These are phyloP conservation scores for Monosporascus sp. DNA, from an alignment of 2,329 filamentous ascomycete genomes.

Conservation along the genomic window DNA sequence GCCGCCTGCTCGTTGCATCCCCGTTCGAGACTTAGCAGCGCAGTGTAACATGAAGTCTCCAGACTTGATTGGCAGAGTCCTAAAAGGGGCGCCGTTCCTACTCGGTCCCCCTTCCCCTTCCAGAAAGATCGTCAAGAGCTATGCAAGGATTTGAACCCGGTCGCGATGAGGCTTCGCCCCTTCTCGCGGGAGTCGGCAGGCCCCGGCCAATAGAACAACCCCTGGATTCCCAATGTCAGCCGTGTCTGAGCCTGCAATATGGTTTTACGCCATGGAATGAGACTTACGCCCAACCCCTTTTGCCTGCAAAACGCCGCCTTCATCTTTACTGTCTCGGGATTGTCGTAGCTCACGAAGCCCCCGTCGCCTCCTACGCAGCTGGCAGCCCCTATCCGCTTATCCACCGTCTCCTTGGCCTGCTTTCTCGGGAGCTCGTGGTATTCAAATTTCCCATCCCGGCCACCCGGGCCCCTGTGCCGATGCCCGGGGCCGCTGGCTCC, in stretches of 20 bases:
- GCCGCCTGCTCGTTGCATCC: too few relatives aligned
- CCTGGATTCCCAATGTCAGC: slow-evolving; percentile 36
- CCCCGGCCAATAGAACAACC: slow-evolving; percentile 80
- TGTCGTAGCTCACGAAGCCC: slow-evolving; percentile 78
- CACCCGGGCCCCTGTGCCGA: slow-evolving; percentile 47
- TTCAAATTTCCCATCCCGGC: slow-evolving; percentile 68
- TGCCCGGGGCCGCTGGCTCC: slow-evolving; percentile 62
- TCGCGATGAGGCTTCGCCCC: slow-evolving; percentile 52
- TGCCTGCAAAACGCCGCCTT: slow-evolving; percentile 72
- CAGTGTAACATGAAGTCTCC: too few relatives aligned
- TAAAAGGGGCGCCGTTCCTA: too few relatives aligned
- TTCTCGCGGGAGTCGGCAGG: slow-evolving; percentile 61
- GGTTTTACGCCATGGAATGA: neutral
- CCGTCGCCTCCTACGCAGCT: slow-evolving; percentile 69
- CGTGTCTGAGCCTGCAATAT: neutral
- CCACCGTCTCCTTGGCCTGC: slow-evolving; percentile 60
- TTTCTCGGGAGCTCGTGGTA: slow-evolving; percentile 64
- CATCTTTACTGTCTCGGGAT: slow-evolving; percentile 66
- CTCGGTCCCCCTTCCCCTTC: too few relatives aligned
- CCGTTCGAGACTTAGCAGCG: too few relatives aligned
- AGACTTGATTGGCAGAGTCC: too few relatives aligned
- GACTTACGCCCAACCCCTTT: slow-evolving; percentile 59
- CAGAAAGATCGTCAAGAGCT: slow-evolving; percentile 26
- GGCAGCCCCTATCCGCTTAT: slow-evolving; percentile 63
- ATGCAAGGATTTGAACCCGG: slow-evolving; percentile 56